These are phyloP conservation scores for Kandelia obovata DNA, from an alignment of 345 rosid genomes.

Conservation along the genomic window DNA sequence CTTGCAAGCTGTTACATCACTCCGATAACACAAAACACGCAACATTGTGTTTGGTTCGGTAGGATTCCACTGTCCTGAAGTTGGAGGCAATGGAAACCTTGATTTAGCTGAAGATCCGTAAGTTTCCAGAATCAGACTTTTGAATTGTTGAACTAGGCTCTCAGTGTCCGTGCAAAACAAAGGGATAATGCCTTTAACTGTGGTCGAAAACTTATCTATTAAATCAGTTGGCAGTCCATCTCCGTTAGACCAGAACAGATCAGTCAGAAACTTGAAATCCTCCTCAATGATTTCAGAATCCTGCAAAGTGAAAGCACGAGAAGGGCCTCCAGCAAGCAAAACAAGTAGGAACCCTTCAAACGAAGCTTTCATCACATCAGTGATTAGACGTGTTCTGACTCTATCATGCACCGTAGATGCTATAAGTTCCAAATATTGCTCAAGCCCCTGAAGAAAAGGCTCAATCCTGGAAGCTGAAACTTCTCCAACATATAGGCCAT, in stretches of 20 bases:
- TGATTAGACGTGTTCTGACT: conserved; percentile 73
- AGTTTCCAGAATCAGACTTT: conserved; percentile 51
- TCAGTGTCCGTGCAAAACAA: conserved; percentile 69
- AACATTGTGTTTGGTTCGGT: conserved; percentile 26
- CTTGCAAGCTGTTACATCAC: conserved; percentile 22
- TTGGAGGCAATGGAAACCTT: conserved; percentile 40
- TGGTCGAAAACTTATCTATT: conserved; percentile 61
- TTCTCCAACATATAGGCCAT: conserved; percentile 77
- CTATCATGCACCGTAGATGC: conserved; percentile 75
- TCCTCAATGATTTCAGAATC: conserved; percentile 74
- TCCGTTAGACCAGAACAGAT: conserved; percentile 92
- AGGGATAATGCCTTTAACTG: conserved; percentile 65
- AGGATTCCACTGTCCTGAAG: conserved; percentile 29
- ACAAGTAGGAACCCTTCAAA: conserved; percentile 85
- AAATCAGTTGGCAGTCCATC: conserved; percentile 80
- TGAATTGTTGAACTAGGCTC: conserved; percentile 67
- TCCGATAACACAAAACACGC: conserved; percentile 27
- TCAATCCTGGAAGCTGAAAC: conserved; percentile 79
- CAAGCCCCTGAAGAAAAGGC: conserved; percentile 70
- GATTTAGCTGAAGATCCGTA: conserved; percentile 64
- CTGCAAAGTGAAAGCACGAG: conserved; percentile 69
- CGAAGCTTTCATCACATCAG: conserved; percentile 85
- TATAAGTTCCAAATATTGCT: conserved; percentile 53
- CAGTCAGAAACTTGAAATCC: conserved; percentile 79
- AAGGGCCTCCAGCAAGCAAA: conserved; percentile 93